Conservation (phyloP, 306 rosid species). For the Quercus ilex region DNA sequence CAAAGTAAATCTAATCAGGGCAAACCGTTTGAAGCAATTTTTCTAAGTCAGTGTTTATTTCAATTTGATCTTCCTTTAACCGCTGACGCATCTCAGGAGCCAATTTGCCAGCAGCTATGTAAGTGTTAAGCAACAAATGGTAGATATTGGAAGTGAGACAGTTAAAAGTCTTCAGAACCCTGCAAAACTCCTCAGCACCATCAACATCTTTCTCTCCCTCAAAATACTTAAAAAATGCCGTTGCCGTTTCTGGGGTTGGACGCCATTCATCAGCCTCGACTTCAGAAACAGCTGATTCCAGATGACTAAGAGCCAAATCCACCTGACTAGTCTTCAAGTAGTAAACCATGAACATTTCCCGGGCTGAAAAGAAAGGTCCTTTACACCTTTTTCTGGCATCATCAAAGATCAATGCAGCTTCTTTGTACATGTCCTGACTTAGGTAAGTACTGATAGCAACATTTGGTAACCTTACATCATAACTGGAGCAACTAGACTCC, state of each 20-base stretch:
- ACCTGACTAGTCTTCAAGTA: constrained; percentile 40
- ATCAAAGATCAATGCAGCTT: constrained; percentile 52
- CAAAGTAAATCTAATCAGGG: neutral
- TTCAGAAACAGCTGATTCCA: constrained; percentile 50
- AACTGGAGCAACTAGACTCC: constrained; percentile 50
- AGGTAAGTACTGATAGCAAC: constrained; percentile 52
- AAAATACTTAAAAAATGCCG: constrained; percentile 60
- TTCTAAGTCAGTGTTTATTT: constrained; percentile 32
- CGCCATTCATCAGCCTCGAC: constrained; percentile 34
- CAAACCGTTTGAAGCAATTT: constrained; percentile 31
- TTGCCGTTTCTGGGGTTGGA: constrained; percentile 34
- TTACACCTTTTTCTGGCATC: constrained; percentile 42
- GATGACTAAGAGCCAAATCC: constrained; percentile 52
- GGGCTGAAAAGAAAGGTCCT: constrained; percentile 49
- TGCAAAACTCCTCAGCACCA: constrained; percentile 52
- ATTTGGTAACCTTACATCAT: constrained; percentile 52
- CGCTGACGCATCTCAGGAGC: constrained; percentile 32
- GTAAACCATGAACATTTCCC: constrained; percentile 56
- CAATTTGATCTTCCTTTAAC: constrained; percentile 37
- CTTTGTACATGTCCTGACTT: constrained; percentile 46
- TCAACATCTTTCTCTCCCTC: constrained; percentile 54
- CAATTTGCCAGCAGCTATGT: constrained; percentile 34
- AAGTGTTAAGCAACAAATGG: constrained; percentile 44
- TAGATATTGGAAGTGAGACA: constrained; percentile 35
- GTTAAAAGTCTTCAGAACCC: constrained; percentile 49